These are phyloP conservation scores for Planoprotostelium fungivorum DNA, from an alignment of 78 protist species.

Conservation along the genomic window DNA sequence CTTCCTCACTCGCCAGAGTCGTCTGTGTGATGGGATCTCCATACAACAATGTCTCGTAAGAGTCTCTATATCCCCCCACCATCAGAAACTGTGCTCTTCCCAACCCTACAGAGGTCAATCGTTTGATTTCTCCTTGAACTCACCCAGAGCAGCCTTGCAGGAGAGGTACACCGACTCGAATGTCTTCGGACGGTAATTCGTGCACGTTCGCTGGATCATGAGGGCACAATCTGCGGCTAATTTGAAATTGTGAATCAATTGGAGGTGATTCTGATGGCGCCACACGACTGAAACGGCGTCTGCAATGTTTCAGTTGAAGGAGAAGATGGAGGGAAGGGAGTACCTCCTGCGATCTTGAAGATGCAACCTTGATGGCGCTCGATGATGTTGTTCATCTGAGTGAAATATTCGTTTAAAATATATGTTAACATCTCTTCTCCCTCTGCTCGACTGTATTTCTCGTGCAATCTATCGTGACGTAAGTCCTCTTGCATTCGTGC, in stretches of 20 bases:
- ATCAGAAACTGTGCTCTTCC: background rate
- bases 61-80: background rate
- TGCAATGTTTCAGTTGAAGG: background rate
- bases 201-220: background rate
- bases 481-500: background rate
- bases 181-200: background rate
- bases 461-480: background rate
- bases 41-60: background rate
- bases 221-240: background rate
- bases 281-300: background rate
- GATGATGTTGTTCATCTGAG: background rate
- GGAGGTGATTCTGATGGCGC: background rate
- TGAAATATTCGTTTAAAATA: background rate
- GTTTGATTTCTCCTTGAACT: background rate
- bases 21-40: background rate
- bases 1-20: background rate
- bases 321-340: background rate
- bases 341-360: background rate
- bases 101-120: background rate
- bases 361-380: background rate
- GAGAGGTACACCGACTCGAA: background rate
- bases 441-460: background rate
- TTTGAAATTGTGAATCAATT: background rate
- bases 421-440: background rate
- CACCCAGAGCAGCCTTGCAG: background rate